Evolutionary conservation across 257 asterid genomes (phyloP).

Genomic region (Coffea canephora): DNA sequence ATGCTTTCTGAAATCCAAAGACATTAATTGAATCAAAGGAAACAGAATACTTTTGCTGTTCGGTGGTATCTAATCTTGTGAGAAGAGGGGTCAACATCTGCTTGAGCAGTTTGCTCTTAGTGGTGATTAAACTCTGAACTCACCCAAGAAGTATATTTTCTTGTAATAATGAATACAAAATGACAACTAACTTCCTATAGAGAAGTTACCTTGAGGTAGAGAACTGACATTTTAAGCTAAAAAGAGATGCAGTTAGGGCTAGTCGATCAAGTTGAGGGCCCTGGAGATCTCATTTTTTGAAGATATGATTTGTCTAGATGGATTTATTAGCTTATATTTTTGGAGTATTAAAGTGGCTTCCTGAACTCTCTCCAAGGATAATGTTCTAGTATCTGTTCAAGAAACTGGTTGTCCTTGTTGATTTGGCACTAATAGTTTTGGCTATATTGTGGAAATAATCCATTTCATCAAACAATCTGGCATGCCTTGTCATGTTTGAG

Average conservation of each 20-base stretch:
- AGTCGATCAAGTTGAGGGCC: no score
- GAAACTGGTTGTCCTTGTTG: no score
- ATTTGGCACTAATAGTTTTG: no score
- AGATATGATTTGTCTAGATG: neutral
- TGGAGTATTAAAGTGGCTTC: no score
- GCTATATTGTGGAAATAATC: no score
- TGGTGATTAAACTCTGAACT: neutral
- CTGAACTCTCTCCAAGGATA: no score
- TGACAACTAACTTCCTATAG: no score
- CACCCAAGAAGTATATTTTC: neutral
- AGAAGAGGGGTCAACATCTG: neutral
- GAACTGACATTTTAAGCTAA: no score
- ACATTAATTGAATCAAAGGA: neutral
- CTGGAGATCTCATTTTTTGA: no score
- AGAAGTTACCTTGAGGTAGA: no score
- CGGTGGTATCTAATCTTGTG: neutral
- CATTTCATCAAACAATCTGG: neutral
- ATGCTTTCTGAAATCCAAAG: neutral
- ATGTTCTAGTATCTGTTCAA: no score
- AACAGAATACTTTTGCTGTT: neutral
- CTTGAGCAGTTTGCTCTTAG: neutral
- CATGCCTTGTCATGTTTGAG: neutral
- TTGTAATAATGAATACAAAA: neutral
- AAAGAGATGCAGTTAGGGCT: no score
- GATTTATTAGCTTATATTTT: neutral